phyloP scores from a whole-genome alignment of 345 rosid genomes.

The Cochlearia excelsa region DNA sequence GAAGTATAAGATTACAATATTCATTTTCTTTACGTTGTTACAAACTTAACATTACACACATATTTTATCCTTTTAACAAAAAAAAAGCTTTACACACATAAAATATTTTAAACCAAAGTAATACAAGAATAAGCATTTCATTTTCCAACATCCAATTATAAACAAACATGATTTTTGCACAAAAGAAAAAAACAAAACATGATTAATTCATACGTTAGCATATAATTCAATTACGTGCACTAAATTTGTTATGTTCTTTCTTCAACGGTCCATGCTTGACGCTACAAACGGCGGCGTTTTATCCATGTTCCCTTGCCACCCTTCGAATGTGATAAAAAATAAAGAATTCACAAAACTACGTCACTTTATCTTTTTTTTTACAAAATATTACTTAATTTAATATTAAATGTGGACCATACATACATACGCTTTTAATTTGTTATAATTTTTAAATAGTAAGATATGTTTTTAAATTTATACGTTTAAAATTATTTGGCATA shows the following conservation, averaged over 20 bases:
- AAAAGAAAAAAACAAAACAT: background rate
- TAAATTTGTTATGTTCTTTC: background rate
- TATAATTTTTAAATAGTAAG: background rate
- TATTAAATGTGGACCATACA: background rate
- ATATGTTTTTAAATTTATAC: too few species aligned
- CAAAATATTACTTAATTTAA: too few species aligned
- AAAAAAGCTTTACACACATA: background rate
- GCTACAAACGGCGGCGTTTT: constrained; percentile 26
- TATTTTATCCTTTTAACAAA: too few species aligned
- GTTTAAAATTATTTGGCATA: too few species aligned
- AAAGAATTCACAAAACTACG: background rate
- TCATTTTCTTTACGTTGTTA: background rate
- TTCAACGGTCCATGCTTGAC: constrained; percentile 24
- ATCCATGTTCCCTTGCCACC: constrained; percentile 30
- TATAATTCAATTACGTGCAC: background rate
- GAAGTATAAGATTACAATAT: background rate
- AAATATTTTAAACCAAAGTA: background rate
- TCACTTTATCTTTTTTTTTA: background rate
- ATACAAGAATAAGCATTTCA: background rate
- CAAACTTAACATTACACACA: constrained; percentile 9
- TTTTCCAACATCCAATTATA: background rate
- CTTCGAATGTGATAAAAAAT: constrained; percentile 3
- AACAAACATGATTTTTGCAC: too few species aligned
- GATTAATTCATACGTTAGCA: constrained; percentile 1
- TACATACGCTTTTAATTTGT: background rate